Evolutionary conservation across 305 asterid genomes (phyloP), one percentile per base, ranked within the genome.

Genomic region (Fraxinus greggii): DNA sequence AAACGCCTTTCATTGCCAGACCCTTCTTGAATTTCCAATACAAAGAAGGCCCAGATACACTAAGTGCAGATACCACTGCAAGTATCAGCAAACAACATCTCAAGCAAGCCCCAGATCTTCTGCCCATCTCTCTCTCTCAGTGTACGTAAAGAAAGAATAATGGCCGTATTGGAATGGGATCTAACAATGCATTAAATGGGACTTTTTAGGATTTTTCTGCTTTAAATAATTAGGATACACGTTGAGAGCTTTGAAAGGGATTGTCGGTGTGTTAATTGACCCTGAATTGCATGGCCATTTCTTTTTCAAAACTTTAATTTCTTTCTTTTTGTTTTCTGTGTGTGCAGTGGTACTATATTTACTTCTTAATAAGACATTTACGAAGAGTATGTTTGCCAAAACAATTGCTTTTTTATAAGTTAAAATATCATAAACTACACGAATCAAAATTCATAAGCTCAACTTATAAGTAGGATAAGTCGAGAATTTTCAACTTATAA

Each of bases 31-130:
- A 86, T 80, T 89, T 95, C 81, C 88, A 91, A 81, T 90, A 95
- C 35, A 93, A 77, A 77, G 92, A 92, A 10, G 98, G 97, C 36
- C 97, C 98, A 87, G 91, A 89, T n/a, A 95, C 97, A 83, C 97
- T 92, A 3, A 95, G 91, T n/a, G 97, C 96, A 73, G 97, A 95
- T 75, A 92, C 79, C 78, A 91, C 93, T 15, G 98, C 98, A 78
- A 95, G 90, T 3, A 88, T 85, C 77, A 95, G 93, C 88, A 95
- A 87, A 80, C 92, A 89, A 82, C 97, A 90, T 75, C 98, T 89
- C 86, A 94, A 79, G 78, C 97, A 93, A 78, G 84, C 86, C 72
- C 93, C 97, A 40, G 99, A 94, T 92, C 97, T 88, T 87, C 99
- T 89, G 73, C 93, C 86, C 98, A 92, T 93, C 75, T 83, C 87